Conservation (phyloP, 2,329 filamentous ascomycete species). For the Pochonia chlamydosporia region DNA sequence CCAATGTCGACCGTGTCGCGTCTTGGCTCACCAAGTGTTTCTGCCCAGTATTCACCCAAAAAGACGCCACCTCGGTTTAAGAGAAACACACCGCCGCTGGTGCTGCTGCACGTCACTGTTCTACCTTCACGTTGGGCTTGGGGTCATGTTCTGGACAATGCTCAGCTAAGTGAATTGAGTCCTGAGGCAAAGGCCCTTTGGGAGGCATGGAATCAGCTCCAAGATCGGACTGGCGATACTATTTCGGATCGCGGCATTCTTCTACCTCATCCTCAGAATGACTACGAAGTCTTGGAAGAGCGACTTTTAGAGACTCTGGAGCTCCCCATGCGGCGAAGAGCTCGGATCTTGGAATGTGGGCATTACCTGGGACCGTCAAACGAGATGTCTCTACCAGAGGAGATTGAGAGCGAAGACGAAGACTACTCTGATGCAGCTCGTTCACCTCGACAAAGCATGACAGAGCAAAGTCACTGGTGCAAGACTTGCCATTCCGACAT, state of each 20-base stretch:
- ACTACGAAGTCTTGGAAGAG: constrained; percentile 76
- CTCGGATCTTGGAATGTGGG: constrained; percentile 67
- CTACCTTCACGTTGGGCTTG: constrained; percentile 65
- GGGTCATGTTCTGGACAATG: constrained; percentile 47
- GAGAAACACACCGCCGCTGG: constrained; percentile 57
- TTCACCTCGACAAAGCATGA: constrained; percentile 14
- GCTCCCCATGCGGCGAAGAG: constrained; percentile 56
- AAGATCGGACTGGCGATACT: constrained; percentile 66
- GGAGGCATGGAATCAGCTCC: constrained; percentile 60
- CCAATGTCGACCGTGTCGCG: constrained; percentile 46
- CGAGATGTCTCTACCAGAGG: constrained; percentile 34
- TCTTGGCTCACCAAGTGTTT: constrained; percentile 47
- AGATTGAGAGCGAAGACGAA: constrained; percentile 42
- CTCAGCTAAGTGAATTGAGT: constrained; percentile 33
- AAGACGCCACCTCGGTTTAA: constrained; percentile 55
- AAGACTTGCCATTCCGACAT: constrained; percentile 50
- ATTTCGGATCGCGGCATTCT: constrained; percentile 69
- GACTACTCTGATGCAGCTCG: constrained; percentile 29
- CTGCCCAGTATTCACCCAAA: constrained; percentile 50
- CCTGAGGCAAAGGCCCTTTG: constrained; percentile 45
- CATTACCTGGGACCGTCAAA: constrained; percentile 65
- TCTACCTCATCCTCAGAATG: constrained; percentile 71
- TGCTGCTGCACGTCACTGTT: constrained; percentile 72
- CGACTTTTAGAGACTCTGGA: constrained; percentile 69
- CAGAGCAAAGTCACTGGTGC: constrained; percentile 48